Conservation (phyloP, 2,329 filamentous ascomycete genomes). For the Sporothrix inflata region DNA sequence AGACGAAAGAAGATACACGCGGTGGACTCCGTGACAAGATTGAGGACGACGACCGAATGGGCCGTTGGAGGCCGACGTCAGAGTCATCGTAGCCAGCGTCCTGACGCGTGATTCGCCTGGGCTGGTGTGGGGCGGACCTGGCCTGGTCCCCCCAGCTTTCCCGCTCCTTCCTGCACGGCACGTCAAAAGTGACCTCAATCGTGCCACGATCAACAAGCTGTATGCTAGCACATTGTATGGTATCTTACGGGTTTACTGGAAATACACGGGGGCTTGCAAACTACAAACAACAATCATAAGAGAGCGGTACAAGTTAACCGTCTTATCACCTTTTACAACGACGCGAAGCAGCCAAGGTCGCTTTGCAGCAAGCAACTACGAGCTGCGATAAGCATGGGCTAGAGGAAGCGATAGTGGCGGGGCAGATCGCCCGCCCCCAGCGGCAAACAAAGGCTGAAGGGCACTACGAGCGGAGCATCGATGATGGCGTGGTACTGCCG, state of each 20-base stretch:
- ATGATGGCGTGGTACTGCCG: background rate
- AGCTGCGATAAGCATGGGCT: background rate
- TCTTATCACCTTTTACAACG: background rate
- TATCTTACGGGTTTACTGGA: background rate
- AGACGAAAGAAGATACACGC: background rate
- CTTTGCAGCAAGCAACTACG: background rate
- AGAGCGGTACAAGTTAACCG: background rate
- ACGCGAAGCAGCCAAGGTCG: background rate
- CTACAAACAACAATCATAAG: background rate
- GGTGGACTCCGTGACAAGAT: background rate
- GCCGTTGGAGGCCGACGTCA: slow-evolving; percentile 17
- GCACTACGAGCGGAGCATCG: background rate
- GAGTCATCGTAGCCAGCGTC: background rate
- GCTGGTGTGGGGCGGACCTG: background rate
- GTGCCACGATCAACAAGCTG: background rate
- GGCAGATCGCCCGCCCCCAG: background rate
- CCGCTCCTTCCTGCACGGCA: background rate
- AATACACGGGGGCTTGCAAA: background rate
- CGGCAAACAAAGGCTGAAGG: slow-evolving; percentile 15
- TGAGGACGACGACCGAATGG: background rate
- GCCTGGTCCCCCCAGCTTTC: slow-evolving; percentile 17
- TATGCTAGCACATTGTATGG: too few species aligned
- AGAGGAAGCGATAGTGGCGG: background rate
- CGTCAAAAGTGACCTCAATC: background rate
- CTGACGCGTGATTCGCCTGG: slow-evolving; percentile 23